phyloP scores from a whole-genome alignment of 805 yeast genomes.

The Ogataea glucozyma region DNA sequence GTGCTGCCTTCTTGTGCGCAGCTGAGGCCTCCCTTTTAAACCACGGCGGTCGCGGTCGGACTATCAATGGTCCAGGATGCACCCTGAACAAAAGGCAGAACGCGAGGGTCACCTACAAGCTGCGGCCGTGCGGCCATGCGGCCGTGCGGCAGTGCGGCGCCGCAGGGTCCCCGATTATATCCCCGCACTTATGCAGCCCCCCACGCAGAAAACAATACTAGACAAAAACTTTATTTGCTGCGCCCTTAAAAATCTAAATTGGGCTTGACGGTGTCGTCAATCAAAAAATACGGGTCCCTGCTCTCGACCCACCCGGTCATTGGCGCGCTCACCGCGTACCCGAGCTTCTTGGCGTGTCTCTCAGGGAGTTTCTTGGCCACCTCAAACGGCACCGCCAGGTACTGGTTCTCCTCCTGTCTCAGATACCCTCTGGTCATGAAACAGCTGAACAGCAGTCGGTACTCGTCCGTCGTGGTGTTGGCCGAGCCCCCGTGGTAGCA shows the following conservation, averaged over 20 bases:
- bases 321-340: constrained; percentile 21
- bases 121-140: no score
- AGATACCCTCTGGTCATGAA: constrained; percentile 34
- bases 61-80: no score
- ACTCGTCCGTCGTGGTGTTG: constrained; percentile 29
- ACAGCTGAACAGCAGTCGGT: constrained; percentile 27
- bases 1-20: no score
- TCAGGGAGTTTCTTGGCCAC: constrained; percentile 22
- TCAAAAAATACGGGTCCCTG: constrained; percentile 13
- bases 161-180: no score
- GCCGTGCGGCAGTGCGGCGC: no score
- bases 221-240: no score
- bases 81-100: no score
- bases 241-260: constrained; percentile 12
- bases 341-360: constrained; percentile 19
- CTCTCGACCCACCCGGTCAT: constrained; percentile 20
- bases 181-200: no score
- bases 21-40: no score
- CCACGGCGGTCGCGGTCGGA: no score
- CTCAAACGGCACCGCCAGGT: constrained; percentile 26
- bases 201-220: no score
- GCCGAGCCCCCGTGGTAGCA: constrained; percentile 36
- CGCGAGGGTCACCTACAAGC: no score
- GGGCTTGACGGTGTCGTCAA: constrained; percentile 10
- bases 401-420: constrained; percentile 36